Conservation (phyloP, 2,329 filamentous ascomycete species). For the Hypoxylon sp. region DNA sequence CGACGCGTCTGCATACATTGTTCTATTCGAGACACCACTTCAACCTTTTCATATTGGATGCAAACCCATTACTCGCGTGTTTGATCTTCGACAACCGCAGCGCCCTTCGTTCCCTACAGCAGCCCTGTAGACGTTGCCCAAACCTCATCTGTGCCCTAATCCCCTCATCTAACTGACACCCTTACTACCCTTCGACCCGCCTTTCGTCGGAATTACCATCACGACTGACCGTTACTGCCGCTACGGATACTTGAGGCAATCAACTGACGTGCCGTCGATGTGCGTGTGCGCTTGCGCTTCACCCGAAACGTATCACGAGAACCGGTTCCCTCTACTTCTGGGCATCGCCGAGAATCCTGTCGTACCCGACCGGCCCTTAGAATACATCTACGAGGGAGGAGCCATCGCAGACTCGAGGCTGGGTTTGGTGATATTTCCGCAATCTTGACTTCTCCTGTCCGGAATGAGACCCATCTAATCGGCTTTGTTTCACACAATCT, state of each 20-base stretch:
- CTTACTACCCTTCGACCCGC: background rate
- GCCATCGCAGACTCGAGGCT: background rate
- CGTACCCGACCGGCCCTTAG: background rate
- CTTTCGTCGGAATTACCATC: background rate
- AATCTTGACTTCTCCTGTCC: conserved; percentile 13
- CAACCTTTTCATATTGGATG: background rate
- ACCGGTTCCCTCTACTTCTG: conserved; percentile 1
- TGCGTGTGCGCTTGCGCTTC: background rate
- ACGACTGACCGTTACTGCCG: background rate
- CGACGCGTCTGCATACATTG: background rate
- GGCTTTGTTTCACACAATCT: conserved; percentile 30
- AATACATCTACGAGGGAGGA: background rate
- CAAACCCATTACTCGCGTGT: background rate
- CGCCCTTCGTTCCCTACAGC: background rate
- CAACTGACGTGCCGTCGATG: background rate
- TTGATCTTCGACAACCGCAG: background rate
- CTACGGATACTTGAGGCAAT: background rate
- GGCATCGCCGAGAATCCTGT: background rate
- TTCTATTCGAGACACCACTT: background rate
- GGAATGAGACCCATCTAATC: conserved; percentile 21
- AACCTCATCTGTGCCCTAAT: conserved; percentile 6
- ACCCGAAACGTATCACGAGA: background rate
- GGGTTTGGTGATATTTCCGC: background rate
- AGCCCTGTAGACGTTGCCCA: conserved; percentile 11
- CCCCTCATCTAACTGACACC: background rate